Evolutionary conservation across 228 moss, liverwort and hornwort genomes (phyloP).

Genomic region (Sphagnum fallax): DNA sequence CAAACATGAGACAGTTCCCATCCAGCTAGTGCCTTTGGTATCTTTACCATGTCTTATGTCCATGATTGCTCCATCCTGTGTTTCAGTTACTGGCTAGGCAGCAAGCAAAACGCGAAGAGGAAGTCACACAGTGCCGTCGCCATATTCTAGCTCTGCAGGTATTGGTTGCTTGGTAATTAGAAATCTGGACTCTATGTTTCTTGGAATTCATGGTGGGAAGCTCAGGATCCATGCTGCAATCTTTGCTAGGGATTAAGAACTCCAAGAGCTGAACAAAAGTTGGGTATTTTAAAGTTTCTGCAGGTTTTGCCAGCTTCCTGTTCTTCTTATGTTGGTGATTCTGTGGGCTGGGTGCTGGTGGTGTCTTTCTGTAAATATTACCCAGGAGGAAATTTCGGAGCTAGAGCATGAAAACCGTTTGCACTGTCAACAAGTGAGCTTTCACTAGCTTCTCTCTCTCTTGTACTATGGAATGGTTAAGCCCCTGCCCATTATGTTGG

Average conservation of each 20-base stretch:
- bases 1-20: no score
- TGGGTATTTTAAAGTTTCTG: not conserved
- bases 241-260: not conserved
- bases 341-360: not conserved
- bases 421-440: constrained; percentile 64
- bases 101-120: constrained; percentile 95
- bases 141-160: constrained; percentile 78
- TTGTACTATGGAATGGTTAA: not conserved
- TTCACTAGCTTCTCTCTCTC: not conserved
- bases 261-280: no score
- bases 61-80: no score
- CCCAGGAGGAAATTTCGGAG: constrained; percentile 85
- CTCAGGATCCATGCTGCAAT: not conserved
- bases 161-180: not conserved
- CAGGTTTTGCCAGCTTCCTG: not conserved
- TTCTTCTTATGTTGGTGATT: not conserved
- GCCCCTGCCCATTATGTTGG: not conserved
- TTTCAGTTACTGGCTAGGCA: constrained; percentile 62
- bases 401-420: constrained; percentile 87
- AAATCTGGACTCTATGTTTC: not conserved
- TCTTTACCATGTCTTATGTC: no score
- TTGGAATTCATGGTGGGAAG: not conserved
- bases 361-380: no score
- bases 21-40: no score
- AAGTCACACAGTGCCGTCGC: constrained; percentile 76